These are phyloP conservation scores for Pisolithus marmoratus DNA, from an alignment of 768 basidiomycete genomes.

Conservation along the genomic window DNA sequence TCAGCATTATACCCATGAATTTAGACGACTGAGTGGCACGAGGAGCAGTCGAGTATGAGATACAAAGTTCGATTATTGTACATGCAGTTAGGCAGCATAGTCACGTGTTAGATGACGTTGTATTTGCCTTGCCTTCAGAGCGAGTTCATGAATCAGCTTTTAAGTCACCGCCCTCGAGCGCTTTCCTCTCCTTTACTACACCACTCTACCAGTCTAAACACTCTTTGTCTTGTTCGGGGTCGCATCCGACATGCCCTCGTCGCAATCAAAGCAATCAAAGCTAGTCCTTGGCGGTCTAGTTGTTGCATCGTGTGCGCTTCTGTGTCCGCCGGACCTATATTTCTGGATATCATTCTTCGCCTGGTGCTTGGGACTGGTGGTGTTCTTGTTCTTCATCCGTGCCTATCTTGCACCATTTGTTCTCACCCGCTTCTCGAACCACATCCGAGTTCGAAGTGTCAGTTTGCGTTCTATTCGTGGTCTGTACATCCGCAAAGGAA, in stretches of 20 bases:
- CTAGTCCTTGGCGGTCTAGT: conserved; percentile 7
- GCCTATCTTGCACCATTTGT: conserved; percentile 64
- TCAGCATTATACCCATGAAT: conserved; percentile 8
- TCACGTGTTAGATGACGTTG: neutral
- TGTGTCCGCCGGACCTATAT: conserved; percentile 18
- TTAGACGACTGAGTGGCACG: neutral
- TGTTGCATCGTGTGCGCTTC: conserved; percentile 7
- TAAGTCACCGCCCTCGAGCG: neutral
- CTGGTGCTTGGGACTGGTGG: conserved; percentile 47
- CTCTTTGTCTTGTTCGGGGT: too few relatives aligned
- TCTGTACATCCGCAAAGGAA: conserved; percentile 57
- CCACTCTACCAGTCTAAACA: neutral
- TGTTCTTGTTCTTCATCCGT: conserved; percentile 54
- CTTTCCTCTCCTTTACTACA: neutral
- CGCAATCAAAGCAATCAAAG: neutral
- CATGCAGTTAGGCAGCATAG: too few relatives aligned
- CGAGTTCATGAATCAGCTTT: neutral
- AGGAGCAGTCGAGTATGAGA: too few relatives aligned
- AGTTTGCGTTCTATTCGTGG: conserved; percentile 77
- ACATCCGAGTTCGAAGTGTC: conserved; percentile 64
- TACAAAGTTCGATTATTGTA: too few relatives aligned
- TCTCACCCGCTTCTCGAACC: conserved; percentile 51
- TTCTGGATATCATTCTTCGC: conserved; percentile 40
- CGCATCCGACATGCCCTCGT: neutral
- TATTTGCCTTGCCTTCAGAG: conserved; percentile 1